A percentile compares a stretch with the other conserved stretches of the same genome.
Conservation (phyloP, 306 rosid species). For the Glycyrrhiza uralensis region DNA sequence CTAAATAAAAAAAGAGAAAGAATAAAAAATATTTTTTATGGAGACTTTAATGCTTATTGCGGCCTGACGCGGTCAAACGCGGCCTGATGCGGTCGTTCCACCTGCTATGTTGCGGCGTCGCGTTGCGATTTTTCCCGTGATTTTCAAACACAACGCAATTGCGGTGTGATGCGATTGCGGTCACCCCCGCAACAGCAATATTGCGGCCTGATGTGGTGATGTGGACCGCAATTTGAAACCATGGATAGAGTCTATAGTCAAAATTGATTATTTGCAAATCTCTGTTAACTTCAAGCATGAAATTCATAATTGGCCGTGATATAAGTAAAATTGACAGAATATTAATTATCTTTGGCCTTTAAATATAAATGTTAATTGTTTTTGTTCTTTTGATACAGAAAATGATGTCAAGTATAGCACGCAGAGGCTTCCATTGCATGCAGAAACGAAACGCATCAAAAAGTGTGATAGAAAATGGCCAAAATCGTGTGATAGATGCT, state of each 20-base stretch:
- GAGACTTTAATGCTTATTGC: no score
- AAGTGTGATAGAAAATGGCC: slow-evolving; percentile 74
- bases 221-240: no score
- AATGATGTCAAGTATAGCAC: slow-evolving; percentile 43
- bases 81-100: no score
- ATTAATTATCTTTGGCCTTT: not conserved
- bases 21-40: no score
- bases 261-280: not conserved
- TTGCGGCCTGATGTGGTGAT: no score
- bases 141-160: no score
- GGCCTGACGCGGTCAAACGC: no score
- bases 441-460: slow-evolving; percentile 48
- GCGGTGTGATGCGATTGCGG: no score
- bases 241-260: not conserved
- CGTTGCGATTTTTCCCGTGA: no score
- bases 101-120: no score
- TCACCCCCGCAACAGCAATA: no score
- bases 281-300: not conserved
- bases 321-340: not conserved
- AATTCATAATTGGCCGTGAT: not conserved
- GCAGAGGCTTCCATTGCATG: slow-evolving; percentile 58
- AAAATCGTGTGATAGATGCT: slow-evolving; percentile 77
- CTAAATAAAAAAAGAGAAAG: no score
- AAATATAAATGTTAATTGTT: not conserved
- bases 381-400: slow-evolving; percentile 27